Evolutionary conservation across 768 basidiomycete genomes (phyloP), one percentile per base, ranked within the genome.

Genomic region (Tricholoma matsutake): DNA sequence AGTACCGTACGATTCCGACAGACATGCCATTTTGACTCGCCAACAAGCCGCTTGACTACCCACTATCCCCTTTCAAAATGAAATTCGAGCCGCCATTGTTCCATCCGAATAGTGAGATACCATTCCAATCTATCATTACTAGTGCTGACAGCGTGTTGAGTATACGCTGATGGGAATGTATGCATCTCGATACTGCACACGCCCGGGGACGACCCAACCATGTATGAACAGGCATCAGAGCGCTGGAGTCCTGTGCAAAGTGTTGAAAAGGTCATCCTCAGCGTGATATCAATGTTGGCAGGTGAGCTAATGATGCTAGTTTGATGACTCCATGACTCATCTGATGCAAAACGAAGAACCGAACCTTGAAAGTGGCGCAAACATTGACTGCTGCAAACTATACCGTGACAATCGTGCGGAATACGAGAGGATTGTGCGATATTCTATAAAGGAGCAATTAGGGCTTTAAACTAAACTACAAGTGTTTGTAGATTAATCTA

Each of bases 211-310:
- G 91, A 94, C 65, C 92, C 92, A 16, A 90, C 88, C 61, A 90
- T 92, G 82, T 98, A 98, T 73, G 96, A 99, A 72, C 86, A 90
- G 66, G 94, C 95, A 0, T 94, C 91, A 18, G 97, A 99, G 70
- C 84, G 97, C 39, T 99, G 97, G 97, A 94, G 91, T 60, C 97
- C 97, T n/a, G 96, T 98, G 0, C 96, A 98, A 76, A 94, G 92
- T 68, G 92, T 99, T 14, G 92, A 98, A 78, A 98, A 97, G 76
- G 96, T 97, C 64, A 83, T 98, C 57, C 81, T 98, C 9, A 96
- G 94, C 66, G 96, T 99, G 22, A 87, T 99, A 66, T 95, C 92
- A 43, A 98, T 99, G 95, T 82, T 99, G 11, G 96, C 97, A 63
- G 92, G 94, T 92, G 65, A 64, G 85, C 69, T 29, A 28, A 34